Base-by-base conservation (phyloP, 495 filamentous ascomycete genomes). In the Aspergillus sclerotioniger region DNA sequence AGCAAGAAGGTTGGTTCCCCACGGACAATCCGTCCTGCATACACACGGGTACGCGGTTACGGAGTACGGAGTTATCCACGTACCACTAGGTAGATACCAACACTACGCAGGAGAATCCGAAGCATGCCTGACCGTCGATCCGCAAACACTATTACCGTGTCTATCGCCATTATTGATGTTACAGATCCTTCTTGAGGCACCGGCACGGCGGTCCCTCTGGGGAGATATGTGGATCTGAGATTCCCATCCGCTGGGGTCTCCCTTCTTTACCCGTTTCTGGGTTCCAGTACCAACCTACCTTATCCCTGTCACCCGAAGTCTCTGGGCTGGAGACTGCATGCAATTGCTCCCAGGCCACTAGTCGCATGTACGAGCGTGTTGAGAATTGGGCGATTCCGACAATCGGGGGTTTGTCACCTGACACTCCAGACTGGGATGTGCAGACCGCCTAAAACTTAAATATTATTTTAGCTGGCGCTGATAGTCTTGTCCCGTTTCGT, bases 201-300 rank as follows among this genome's bases (percentile, higher is more conserved):
- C 66, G 66, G 67, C 64, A 64, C 62, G 47, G 57, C 56, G 72
- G 68, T 62, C 63, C 64, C 57, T 48, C 60, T 56, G 70, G 70
- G 65, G 66, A 62, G 56, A 60, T 67, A 63, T 67, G 71, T 69
- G 70, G 65, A 64, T 61, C 57, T 59, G 60, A 57, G 61, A 67
- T 69, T 63, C 58, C 43, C 46, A 32, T 49, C 21, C 15, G 8
- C 32, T 35, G 35, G 37, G 8, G 6, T 50, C 35, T 15, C 35
- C 25, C 21, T 33, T 45, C 12, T 15, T 54, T 32, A 28, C 53
- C 41, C 21, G 9, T 54, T 53, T 54, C 25, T 31, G 35, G 13
- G 8, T 32, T 33, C 49, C 29, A 10, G 35, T 51, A 19, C 37
- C 37, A 41, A n/a, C 12, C 37, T 12, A 41, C 37, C 10, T 41